A percentile compares a stretch with the other conserved stretches of the same genome.
Evolutionary conservation across 2,329 filamentous ascomycete species (phyloP).

Genomic region (Clonostachys solani): DNA sequence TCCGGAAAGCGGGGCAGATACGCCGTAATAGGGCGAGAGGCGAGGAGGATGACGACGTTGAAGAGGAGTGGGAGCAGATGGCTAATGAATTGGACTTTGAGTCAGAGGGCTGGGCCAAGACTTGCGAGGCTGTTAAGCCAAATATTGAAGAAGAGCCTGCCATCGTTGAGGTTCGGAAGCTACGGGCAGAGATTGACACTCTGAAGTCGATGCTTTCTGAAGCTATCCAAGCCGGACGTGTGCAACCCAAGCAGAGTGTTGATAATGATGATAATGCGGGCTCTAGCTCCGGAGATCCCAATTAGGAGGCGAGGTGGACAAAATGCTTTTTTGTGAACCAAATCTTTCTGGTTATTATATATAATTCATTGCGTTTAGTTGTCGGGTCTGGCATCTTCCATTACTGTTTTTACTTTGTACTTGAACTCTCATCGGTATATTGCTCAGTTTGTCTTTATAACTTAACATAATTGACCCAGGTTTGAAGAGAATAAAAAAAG

Average conservation of each 20-base stretch:
- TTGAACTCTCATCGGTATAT: too few species aligned
- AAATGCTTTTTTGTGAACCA: too few species aligned
- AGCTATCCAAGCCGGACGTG: constrained; percentile 10
- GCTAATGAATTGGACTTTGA: constrained; percentile 71
- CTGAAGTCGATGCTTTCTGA: constrained; percentile 43
- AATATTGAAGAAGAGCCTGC: constrained; percentile 78
- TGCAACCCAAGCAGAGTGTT: neutral
- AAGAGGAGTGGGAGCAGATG: constrained; percentile 93
- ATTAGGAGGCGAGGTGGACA: neutral
- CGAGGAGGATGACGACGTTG: constrained; percentile 83
- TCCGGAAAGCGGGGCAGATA: constrained; percentile 60
- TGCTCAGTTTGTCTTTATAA: too few species aligned
- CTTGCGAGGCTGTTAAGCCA: constrained; percentile 68
- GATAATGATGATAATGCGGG: neutral
- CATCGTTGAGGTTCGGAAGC: constrained; percentile 61
- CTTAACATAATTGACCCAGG: too few species aligned
- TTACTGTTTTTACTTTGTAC: too few species aligned
- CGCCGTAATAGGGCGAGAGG: constrained; percentile 70
- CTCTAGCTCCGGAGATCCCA: neutral
- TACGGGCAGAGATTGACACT: constrained; percentile 54
- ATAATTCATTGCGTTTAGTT: too few species aligned
- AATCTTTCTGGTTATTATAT: too few species aligned
- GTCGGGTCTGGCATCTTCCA: too few species aligned
- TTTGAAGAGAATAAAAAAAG: too few species aligned
- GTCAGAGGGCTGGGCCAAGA: constrained; percentile 79